These are phyloP conservation scores for Hymenoscyphus linearis DNA, from an alignment of 2,329 filamentous ascomycete genomes.

Conservation along the genomic window DNA sequence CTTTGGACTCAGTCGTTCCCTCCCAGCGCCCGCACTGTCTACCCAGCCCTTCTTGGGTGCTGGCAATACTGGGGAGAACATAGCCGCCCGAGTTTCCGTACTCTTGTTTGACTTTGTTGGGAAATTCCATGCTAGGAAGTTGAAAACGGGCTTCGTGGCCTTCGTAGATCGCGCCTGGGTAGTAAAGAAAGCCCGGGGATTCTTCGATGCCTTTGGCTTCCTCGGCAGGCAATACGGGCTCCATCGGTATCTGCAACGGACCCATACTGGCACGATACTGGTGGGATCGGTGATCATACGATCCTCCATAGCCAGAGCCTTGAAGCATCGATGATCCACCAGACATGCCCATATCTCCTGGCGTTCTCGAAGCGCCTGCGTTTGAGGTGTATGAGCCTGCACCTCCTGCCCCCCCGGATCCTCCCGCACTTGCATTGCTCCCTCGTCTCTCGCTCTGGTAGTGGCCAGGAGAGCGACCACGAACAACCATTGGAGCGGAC, in stretches of 20 bases:
- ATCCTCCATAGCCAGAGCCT: slow-evolving; percentile 21
- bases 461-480: slow-evolving; percentile 59
- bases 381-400: slow-evolving; percentile 27
- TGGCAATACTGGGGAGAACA: slow-evolving; percentile 25
- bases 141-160: slow-evolving; percentile 26
- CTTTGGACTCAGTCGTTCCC: slow-evolving; percentile 24
- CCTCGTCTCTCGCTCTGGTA: slow-evolving; percentile 51
- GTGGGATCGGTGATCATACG: slow-evolving; percentile 26
- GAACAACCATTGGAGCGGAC: slow-evolving; percentile 61
- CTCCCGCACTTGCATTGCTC: slow-evolving; percentile 48
- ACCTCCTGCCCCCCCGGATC: slow-evolving; percentile 30
- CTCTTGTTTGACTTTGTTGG: slow-evolving; percentile 30
- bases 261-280: slow-evolving; percentile 24
- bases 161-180: slow-evolving; percentile 28
- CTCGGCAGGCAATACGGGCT: slow-evolving; percentile 29
- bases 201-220: slow-evolving; percentile 30
- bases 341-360: slow-evolving; percentile 29
- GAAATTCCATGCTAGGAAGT: slow-evolving; percentile 24
- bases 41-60: slow-evolving; percentile 19
- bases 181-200: slow-evolving; percentile 29
- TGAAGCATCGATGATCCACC: slow-evolving; percentile 26
- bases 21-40: slow-evolving; percentile 32
- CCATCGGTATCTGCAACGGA: slow-evolving; percentile 28
- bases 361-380: slow-evolving; percentile 19
- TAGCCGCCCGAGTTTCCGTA: slow-evolving; percentile 19